Percentiles rank a stretch among this genome's conserved stretches.
These are phyloP conservation scores for Candida pini DNA, from an alignment of 805 yeast species.

Conservation along the genomic window DNA sequence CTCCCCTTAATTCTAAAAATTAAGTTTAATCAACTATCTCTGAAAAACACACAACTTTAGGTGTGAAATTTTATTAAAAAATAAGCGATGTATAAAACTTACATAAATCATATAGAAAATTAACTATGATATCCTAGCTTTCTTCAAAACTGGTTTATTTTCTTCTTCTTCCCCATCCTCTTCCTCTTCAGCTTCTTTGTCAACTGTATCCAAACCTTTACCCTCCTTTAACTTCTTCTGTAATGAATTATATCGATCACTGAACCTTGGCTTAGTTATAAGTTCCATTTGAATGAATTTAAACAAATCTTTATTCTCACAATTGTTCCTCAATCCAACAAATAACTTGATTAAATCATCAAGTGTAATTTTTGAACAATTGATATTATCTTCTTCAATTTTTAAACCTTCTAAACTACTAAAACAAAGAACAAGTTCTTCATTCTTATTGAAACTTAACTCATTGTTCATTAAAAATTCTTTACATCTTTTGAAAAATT, in stretches of 20 bases:
- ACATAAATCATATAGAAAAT: too few species aligned
- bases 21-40: too few species aligned
- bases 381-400: slow-evolving; percentile 21
- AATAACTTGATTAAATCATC: slow-evolving; percentile 18
- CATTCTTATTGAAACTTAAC: slow-evolving; percentile 4
- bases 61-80: too few species aligned
- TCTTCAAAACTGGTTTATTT: too few species aligned
- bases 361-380: slow-evolving; percentile 10
- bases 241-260: slow-evolving; percentile 5
- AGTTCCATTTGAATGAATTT: slow-evolving; percentile 18
- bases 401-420: slow-evolving; percentile 17
- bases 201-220: slow-evolving; percentile 15
- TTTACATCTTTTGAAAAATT: slow-evolving; percentile 9
- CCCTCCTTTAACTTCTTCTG: slow-evolving; percentile 6
- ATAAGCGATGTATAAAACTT: too few species aligned
- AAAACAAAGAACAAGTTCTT: slow-evolving; percentile 15
- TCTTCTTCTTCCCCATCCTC: slow-evolving; percentile 1
- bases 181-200: slow-evolving; percentile 4
- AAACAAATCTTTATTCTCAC: slow-evolving; percentile 20
- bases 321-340: slow-evolving; percentile 15
- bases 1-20: too few species aligned
- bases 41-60: too few species aligned
- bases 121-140: too few species aligned
- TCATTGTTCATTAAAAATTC: slow-evolving; percentile 4
- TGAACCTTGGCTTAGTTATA: slow-evolving; percentile 11